Evolutionary conservation across 441 rosid species (phyloP), one percentile per base, ranked within the genome.

Genomic region (Croton setiger): DNA sequence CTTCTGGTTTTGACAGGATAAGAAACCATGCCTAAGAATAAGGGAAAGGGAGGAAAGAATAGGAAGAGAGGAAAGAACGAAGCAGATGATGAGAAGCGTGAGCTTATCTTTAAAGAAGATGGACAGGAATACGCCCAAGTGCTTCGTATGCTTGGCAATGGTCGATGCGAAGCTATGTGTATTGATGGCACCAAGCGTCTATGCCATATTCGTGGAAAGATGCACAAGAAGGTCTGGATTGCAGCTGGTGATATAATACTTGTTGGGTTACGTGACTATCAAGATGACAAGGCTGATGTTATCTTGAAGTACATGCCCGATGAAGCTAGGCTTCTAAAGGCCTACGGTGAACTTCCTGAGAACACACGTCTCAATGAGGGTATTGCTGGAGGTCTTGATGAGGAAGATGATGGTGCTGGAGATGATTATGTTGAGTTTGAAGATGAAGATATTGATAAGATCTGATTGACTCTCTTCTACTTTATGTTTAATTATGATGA

Each of bases 191-290:
- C 74, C 60, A 88, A 84, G 48, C 90, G 94, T 47, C 86, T 88
- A 9, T 85, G 95, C 72, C 95, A 88, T 72, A 88, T 88, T 70
- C 87, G 92, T 14, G 92, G 95, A 10, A 88, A 88, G 88, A 88
- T 88, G 95, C 95, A 87, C 76, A 88, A 88, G 79, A 91, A 91
- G 76, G 97, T 90, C 36, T 90, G 94, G 97, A 90, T 90, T 51
- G 91, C 92, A 4, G 87, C 91, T 5, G 95, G 95, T 54, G 97
- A 91, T 71, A 86, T 91, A 44, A 78, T 91, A 14, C 92, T 90
- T 31, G 92, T 90, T 43, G 89, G 92, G 2, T 79, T 90, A 9
- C 86, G 97, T n/a, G 97, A 91, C 65, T 91, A 80, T 68, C 97
- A 88, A 73, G 97, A 91, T 71, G 94, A 88, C 67, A 88, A 91